A percentile compares a stretch with the other conserved stretches of the same genome.
Evolutionary conservation across 805 yeast species (phyloP).

Genomic region (Zygosaccharomyces lentus): DNA sequence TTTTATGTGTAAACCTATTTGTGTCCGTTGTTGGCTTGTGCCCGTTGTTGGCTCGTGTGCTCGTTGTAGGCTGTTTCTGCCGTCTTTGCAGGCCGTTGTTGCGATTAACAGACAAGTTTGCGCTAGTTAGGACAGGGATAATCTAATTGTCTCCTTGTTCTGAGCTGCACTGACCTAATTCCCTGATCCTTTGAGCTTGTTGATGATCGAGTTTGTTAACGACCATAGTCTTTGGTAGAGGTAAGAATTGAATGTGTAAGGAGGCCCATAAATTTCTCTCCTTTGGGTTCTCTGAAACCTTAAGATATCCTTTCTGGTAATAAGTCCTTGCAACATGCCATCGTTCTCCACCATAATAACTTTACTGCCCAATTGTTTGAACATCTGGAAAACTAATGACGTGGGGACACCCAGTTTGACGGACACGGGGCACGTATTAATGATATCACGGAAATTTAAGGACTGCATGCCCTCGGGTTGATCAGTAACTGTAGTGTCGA

Average conservation of each 20-base stretch:
- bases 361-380: constrained; percentile 76
- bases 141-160: background rate
- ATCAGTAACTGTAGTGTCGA: constrained; percentile 1
- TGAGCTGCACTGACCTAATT: background rate
- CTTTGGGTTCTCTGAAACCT: constrained; percentile 47
- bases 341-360: constrained; percentile 60
- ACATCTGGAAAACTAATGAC: constrained; percentile 60
- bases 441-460: constrained; percentile 28
- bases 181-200: constrained; percentile 9
- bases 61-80: background rate
- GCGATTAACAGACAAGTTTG: background rate
- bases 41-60: too few relatives aligned
- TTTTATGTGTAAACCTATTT: constrained; percentile 3
- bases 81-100: background rate
- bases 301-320: constrained; percentile 80
- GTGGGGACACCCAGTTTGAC: constrained; percentile 52
- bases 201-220: constrained; percentile 16
- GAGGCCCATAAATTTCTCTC: constrained; percentile 29
- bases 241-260: constrained; percentile 21
- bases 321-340: constrained; percentile 64
- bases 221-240: constrained; percentile 27
- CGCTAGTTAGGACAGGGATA: too few relatives aligned
- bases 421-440: constrained; percentile 56
- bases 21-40: too few relatives aligned
- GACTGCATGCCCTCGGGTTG: constrained; percentile 9